These are phyloP conservation scores for Peltaster fructicola DNA, from an alignment of 2,329 filamentous ascomycete genomes.

Conservation along the genomic window DNA sequence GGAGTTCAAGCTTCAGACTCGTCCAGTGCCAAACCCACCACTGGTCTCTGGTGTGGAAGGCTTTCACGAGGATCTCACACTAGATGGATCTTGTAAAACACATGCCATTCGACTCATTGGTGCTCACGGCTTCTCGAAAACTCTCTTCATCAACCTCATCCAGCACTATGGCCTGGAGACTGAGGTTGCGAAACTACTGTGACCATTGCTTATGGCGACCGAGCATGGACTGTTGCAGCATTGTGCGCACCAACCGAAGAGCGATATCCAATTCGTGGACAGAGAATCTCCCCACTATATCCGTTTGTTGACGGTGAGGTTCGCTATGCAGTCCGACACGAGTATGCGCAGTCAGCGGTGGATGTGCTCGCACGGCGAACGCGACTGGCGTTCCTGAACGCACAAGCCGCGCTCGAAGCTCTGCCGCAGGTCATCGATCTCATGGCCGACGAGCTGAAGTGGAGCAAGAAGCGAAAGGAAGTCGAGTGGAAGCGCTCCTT, in stretches of 20 bases:
- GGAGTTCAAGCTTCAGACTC: constrained; percentile 45
- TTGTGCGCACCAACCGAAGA: constrained; percentile 59
- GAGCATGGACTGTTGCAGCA: constrained; percentile 77
- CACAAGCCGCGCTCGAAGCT: constrained; percentile 74
- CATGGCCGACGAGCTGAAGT: constrained; percentile 69
- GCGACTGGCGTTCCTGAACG: constrained; percentile 75
- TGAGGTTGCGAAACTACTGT: constrained; percentile 77
- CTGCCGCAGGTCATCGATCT: constrained; percentile 75
- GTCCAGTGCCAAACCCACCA: constrained; percentile 36
- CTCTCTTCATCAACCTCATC: constrained; percentile 86
- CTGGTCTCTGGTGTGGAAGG: constrained; percentile 52
- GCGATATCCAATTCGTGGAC: constrained; percentile 68
- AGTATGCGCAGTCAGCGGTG: constrained; percentile 80
- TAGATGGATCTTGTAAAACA: constrained; percentile 65
- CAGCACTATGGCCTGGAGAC: constrained; percentile 87
- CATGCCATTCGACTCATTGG: constrained; percentile 67
- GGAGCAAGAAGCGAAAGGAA: constrained; percentile 56
- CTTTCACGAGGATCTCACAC: constrained; percentile 51
- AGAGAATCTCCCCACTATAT: constrained; percentile 64
- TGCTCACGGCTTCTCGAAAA: constrained; percentile 74
- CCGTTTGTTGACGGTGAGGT: constrained; percentile 87
- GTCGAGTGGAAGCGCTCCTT: constrained; percentile 62
- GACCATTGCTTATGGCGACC: constrained; percentile 77
- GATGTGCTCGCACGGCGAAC: constrained; percentile 77
- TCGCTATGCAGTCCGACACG: constrained; percentile 69